phyloP scores from a whole-genome alignment of 306 rosid species.

The Castanea sativa region DNA sequence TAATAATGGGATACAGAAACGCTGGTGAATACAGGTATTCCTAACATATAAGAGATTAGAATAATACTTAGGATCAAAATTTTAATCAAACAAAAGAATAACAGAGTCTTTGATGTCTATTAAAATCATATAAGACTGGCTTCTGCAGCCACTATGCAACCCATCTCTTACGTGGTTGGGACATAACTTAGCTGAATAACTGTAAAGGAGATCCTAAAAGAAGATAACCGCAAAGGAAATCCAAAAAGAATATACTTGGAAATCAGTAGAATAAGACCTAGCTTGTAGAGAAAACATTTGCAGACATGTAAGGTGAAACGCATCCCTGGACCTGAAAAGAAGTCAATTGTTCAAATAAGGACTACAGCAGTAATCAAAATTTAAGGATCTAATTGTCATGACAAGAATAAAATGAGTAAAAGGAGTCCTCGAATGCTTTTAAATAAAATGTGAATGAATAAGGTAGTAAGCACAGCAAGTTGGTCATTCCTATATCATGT shows the following conservation, averaged over 20 bases:
- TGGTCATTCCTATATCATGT: background rate
- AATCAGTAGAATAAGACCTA: slow-evolving; percentile 10
- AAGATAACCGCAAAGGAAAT: background rate
- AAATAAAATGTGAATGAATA: background rate
- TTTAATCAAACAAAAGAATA: background rate
- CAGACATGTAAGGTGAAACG: slow-evolving; percentile 67
- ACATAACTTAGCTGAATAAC: background rate
- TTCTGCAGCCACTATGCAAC: background rate
- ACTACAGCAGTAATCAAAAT: background rate
- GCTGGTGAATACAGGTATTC: background rate
- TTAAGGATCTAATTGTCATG: slow-evolving; percentile 2
- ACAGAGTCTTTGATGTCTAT: background rate
- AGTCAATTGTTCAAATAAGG: slow-evolving; percentile 12
- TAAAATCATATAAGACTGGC: background rate
- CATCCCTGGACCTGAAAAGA: slow-evolving; percentile 72
- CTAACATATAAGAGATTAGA: background rate
- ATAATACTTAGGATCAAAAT: background rate
- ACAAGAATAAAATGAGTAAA: background rate
- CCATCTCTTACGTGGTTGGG: background rate
- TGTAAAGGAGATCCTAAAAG: background rate
- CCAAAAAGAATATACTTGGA: background rate
- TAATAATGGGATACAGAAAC: background rate
- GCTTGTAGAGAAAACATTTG: slow-evolving; percentile 52
- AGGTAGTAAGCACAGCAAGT: background rate
- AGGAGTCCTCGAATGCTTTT: background rate